Evolutionary conservation across 352 stramenopile genomes (phyloP), one percentile per base, ranked within the genome.

Genomic region (Phytophthora podocarpi): DNA sequence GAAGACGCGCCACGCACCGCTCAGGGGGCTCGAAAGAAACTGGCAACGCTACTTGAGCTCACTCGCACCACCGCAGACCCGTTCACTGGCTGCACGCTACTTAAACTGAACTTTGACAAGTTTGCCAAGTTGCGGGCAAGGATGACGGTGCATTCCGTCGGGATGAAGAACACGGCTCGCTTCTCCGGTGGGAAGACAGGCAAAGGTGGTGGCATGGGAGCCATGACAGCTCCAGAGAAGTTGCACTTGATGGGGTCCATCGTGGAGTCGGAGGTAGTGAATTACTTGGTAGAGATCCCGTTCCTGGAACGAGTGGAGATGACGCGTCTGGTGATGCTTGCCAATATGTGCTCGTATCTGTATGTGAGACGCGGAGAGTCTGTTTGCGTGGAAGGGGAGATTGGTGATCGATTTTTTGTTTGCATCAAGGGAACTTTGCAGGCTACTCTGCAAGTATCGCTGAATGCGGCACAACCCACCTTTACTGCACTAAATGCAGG

Each of bases 401-500:
- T 83, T 24, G 82, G 78, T 18, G 76, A 91, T 28, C 56, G 67
- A 3, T 91, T 91, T 52, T 91, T 85, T 66, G 82, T 91, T 39
- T 91, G 79, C 47, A 82, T 91, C 35, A 75, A 77, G 36, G 82
- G 82, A 0, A 64, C 61, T 12, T 53, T 90, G 5, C 72, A 88
- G 34, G 80, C 78, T 0, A 82, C 77, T 0, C 59, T 85, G 4
- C 64, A 82, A 39, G 49, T 78, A 16, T 60, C 61, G 7, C 43
- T 78, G 3, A 80, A 78, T 35, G 52, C 55, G 5, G 53, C 52
- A 0, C 61, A 71, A 8, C 42, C 50, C 16, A 65, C 71, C 5
- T 80, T 79, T 60, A 45, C 52, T 15, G 27, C 67, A 0, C 31
- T 72, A 20, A 34, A 42, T 18, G 39, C 54, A 1, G 41, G 11